Conservation (phyloP, 805 yeast genomes). For the Tetrapisispora phaffii region DNA sequence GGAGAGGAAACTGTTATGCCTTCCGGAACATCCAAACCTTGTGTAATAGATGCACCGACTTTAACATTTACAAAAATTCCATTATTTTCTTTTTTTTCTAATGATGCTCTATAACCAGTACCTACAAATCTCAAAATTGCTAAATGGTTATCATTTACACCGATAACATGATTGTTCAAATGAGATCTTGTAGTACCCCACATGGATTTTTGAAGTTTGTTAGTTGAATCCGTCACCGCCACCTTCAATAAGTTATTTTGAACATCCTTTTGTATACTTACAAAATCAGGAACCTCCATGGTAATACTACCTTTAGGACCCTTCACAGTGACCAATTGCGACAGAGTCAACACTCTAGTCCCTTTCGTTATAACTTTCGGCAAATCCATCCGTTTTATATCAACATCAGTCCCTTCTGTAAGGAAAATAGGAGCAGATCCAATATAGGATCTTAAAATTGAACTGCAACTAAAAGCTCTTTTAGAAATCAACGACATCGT, state of each 20-base stretch:
- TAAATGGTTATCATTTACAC: constrained; percentile 89
- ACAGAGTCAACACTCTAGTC: constrained; percentile 44
- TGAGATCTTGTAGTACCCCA: constrained; percentile 92
- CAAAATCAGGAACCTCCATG: constrained; percentile 64
- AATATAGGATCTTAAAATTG: constrained; percentile 45
- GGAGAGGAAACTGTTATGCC: constrained; percentile 71
- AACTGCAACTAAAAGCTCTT: constrained; percentile 30
- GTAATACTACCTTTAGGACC: constrained; percentile 73
- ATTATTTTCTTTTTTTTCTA: constrained; percentile 40
- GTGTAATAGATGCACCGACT: constrained; percentile 79
- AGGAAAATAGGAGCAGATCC: constrained; percentile 72
- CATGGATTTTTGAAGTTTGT: constrained; percentile 68
- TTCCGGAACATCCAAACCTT: constrained; percentile 66
- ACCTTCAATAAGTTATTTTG: constrained; percentile 37
- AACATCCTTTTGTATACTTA: constrained; percentile 31
- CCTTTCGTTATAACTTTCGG: constrained; percentile 63
- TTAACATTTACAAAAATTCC: constrained; percentile 60
- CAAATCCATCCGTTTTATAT: constrained; percentile 35
- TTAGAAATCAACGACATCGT: neutral
- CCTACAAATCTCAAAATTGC: constrained; percentile 85
- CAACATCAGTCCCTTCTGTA: constrained; percentile 45
- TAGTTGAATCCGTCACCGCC: constrained; percentile 43
- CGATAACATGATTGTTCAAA: constrained; percentile 66
- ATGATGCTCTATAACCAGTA: constrained; percentile 86
- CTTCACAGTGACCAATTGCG: constrained; percentile 46